Evolutionary conservation across 2,329 filamentous ascomycete genomes (phyloP).

Genomic region (Mollisiaceae sp.): DNA sequence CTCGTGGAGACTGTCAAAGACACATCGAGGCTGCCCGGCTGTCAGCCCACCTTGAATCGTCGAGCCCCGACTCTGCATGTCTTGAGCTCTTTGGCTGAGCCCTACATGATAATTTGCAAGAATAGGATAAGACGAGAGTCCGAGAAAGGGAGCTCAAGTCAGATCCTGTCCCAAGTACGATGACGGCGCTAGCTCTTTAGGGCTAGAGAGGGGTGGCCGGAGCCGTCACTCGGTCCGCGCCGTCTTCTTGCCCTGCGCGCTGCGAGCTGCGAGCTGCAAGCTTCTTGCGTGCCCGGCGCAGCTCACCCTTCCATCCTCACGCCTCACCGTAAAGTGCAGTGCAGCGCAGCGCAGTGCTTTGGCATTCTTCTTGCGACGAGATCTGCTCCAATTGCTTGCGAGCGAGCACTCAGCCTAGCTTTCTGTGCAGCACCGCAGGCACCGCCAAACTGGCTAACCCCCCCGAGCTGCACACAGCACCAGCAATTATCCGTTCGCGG

Average conservation of each 20-base stretch:
- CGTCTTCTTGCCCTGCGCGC: too few relatives aligned
- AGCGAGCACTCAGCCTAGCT: not conserved
- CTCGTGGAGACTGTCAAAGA: not conserved
- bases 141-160: not conserved
- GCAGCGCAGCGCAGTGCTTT: not conserved
- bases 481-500: not conserved
- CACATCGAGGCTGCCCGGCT: not conserved
- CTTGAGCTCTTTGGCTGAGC: constrained; percentile 5
- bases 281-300: not conserved
- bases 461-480: not conserved
- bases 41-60: not conserved
- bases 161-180: not conserved
- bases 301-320: not conserved
- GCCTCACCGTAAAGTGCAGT: not conserved
- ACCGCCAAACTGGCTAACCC: too few relatives aligned
- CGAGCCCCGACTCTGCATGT: not conserved
- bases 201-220: not conserved
- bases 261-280: not conserved
- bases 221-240: not conserved
- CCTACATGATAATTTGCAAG: not conserved
- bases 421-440: not conserved
- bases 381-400: not conserved
- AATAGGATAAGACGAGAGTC: not conserved
- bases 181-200: not conserved
- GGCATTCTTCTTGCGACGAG: too few relatives aligned